Evolutionary conservation across 305 asterid species (phyloP).

Genomic region (Solanum hybrid): DNA sequence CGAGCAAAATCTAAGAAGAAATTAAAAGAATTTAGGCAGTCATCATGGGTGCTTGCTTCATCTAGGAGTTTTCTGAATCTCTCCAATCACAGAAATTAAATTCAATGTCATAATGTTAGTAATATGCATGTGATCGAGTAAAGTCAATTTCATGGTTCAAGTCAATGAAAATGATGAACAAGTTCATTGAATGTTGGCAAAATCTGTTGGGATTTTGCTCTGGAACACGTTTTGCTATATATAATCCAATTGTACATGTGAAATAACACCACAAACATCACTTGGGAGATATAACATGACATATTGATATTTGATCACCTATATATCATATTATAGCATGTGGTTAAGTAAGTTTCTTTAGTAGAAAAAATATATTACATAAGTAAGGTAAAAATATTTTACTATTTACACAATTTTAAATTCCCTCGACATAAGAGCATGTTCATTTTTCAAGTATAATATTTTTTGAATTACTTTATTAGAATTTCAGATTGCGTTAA

Average conservation of each 20-base stretch:
- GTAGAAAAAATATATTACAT: neutral
- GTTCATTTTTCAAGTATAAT: neutral
- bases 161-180: neutral
- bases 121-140: neutral
- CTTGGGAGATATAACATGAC: neutral
- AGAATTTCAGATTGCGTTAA: neutral
- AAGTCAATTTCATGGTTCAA: neutral
- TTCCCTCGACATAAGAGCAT: neutral
- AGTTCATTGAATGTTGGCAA: slow-evolving; percentile 1
- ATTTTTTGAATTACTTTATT: neutral
- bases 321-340: neutral
- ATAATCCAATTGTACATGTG: neutral
- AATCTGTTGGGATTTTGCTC: neutral
- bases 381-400: neutral
- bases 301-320: neutral
- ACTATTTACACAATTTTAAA: neutral
- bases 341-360: neutral
- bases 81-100: neutral
- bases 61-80: neutral
- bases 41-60: neutral
- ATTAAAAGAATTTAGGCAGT: neutral
- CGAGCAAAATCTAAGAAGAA: neutral
- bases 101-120: neutral
- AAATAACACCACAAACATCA: neutral
- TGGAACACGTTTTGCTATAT: neutral